phyloP scores from a whole-genome alignment of 73 alveolate genomes.

The Paramecium sonneborni region DNA sequence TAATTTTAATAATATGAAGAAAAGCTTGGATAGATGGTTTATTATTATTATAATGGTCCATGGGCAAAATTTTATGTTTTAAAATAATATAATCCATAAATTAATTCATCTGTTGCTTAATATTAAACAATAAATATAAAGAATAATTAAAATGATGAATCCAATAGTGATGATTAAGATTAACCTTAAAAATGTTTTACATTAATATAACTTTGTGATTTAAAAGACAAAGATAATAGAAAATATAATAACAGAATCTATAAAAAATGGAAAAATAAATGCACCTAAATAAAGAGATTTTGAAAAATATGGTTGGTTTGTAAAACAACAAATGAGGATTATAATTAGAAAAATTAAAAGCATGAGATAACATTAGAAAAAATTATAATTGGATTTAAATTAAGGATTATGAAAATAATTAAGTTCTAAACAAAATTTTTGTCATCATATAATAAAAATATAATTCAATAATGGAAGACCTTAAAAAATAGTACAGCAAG shows the following conservation, averaged over 20 bases:
- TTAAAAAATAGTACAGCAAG: not conserved
- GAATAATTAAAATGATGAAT: not conserved
- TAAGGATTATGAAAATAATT: not conserved
- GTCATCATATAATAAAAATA: not conserved
- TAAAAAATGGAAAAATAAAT: not conserved
- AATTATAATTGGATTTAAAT: not conserved
- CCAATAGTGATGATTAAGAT: not conserved
- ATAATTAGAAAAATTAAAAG: not conserved
- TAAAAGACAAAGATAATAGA: not conserved
- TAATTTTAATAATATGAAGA: not conserved
- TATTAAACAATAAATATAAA: not conserved
- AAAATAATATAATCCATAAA: not conserved
- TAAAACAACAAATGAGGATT: not conserved
- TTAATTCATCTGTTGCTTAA: not conserved
- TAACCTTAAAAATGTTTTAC: not conserved
- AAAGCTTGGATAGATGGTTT: not conserved
- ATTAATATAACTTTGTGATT: not conserved
- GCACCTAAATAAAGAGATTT: not conserved
- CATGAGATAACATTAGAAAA: not conserved
- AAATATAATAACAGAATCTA: not conserved
- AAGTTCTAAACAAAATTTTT: not conserved
- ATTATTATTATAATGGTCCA: constrained; percentile 11
- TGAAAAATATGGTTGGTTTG: constrained; percentile 17
- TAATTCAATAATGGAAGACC: constrained; percentile 1
- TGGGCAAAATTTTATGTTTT: constrained; percentile 4